These are phyloP conservation scores for Ceratobasidium sp. DNA, from an alignment of 1,284 basidiomycete genomes.

Conservation along the genomic window DNA sequence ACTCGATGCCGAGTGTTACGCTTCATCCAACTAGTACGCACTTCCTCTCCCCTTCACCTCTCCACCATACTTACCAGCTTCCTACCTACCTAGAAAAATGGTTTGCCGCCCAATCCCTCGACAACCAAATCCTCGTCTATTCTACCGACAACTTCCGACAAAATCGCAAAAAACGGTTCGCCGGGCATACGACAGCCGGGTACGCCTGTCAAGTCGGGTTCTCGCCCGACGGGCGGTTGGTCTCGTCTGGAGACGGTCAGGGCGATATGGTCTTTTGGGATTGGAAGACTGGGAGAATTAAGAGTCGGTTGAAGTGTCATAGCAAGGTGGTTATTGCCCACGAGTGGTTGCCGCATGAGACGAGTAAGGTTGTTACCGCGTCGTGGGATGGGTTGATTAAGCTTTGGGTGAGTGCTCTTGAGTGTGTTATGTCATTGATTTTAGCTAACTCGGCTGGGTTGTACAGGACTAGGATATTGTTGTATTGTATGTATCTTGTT, in stretches of 20 bases:
- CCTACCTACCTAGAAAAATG: slow-evolving; percentile 80
- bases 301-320: slow-evolving; percentile 90
- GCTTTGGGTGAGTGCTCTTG: slow-evolving; percentile 76
- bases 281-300: slow-evolving; percentile 97
- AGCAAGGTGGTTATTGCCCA: slow-evolving; percentile 96
- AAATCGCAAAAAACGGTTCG: slow-evolving; percentile 98
- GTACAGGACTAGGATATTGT: too few relatives aligned
- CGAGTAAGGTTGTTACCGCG: slow-evolving; percentile 95
- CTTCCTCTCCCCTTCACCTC: background rate
- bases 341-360: slow-evolving; percentile 98
- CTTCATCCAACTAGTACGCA: slow-evolving; percentile 91
- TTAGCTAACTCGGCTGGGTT: too few relatives aligned
- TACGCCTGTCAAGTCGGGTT: slow-evolving; percentile 98
- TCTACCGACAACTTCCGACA: slow-evolving; percentile 97
- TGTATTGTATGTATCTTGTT: too few relatives aligned
- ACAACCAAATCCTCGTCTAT: slow-evolving; percentile 98
- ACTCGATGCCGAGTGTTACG: slow-evolving; percentile 98
- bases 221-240: slow-evolving; percentile 97
- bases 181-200: slow-evolving; percentile 95
- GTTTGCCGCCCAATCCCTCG: slow-evolving; percentile 96
- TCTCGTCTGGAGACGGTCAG: slow-evolving; percentile 94
- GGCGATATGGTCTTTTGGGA: slow-evolving; percentile 99
- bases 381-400: slow-evolving; percentile 98
- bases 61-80: slow-evolving; percentile 20
- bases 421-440: too few relatives aligned